A percentile compares a stretch with the other conserved stretches of the same genome.
Evolutionary conservation across 1,139 yeast species (phyloP).

Genomic region (Saccharomyces hybrid): DNA sequence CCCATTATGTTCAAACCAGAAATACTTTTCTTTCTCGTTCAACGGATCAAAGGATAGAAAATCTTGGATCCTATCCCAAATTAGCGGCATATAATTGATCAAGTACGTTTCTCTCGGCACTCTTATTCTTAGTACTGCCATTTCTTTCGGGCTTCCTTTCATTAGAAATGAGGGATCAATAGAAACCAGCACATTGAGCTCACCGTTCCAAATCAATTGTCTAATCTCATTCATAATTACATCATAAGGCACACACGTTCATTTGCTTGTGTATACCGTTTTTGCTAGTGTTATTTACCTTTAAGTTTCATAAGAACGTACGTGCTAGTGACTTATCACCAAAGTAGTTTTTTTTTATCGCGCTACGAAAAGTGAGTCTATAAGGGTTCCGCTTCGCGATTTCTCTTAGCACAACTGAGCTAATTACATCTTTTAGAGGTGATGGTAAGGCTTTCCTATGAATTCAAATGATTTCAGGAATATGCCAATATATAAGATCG

Average conservation of each 20-base stretch:
- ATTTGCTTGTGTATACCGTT: background rate
- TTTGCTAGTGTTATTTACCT: background rate
- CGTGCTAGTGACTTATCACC: background rate
- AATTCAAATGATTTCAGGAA: too few species aligned
- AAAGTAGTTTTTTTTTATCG: background rate
- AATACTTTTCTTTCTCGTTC: slow-evolving; percentile 27
- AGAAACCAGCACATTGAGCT: slow-evolving; percentile 37
- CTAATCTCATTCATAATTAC: slow-evolving; percentile 32
- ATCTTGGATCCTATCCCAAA: slow-evolving; percentile 42
- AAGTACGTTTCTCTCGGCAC: slow-evolving; percentile 50
- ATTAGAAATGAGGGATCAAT: slow-evolving; percentile 18
- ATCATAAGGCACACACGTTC: background rate
- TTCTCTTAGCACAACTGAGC: background rate
- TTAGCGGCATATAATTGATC: slow-evolving; percentile 40
- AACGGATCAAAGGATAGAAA: slow-evolving; percentile 31
- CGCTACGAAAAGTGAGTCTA: background rate
- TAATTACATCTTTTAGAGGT: too few species aligned
- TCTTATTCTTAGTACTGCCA: slow-evolving; percentile 14
- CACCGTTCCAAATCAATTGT: slow-evolving; percentile 48
- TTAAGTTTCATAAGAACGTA: too few species aligned
- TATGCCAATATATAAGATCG: too few species aligned
- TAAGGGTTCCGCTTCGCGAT: background rate
- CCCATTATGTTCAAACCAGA: slow-evolving; percentile 62
- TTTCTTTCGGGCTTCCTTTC: slow-evolving; percentile 8
- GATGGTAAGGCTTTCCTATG: too few species aligned